Percentiles rank a stretch among this genome's conserved stretches.
Conservation (phyloP, 2,329 filamentous ascomycete species). For the Capronia americana region DNA sequence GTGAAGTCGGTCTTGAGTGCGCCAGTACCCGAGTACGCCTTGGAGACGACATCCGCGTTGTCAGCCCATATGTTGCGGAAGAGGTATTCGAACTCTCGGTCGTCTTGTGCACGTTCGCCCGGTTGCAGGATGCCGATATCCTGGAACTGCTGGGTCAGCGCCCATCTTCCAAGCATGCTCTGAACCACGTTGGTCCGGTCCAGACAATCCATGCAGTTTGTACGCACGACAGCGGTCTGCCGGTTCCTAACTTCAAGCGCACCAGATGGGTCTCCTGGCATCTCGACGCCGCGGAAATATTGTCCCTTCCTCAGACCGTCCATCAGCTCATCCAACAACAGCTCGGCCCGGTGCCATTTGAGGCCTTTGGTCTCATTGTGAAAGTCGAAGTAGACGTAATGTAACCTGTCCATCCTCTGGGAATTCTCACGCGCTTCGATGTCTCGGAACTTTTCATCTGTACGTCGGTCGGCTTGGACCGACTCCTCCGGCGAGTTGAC, state of each 20-base stretch:
- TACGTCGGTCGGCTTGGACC: conserved; percentile 68
- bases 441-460: conserved; percentile 79
- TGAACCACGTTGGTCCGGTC: conserved; percentile 98
- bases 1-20: conserved; percentile 98
- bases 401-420: conserved; percentile 78
- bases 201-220: conserved; percentile 99
- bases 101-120: conserved; percentile 79
- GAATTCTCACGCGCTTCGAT: conserved; percentile 61
- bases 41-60: conserved; percentile 94
- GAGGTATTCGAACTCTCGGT: conserved; percentile 81
- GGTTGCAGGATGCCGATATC: conserved; percentile 79
- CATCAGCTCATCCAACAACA: conserved; percentile 81
- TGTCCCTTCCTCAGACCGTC: conserved; percentile 78
- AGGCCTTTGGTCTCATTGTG: conserved; percentile 97
- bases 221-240: conserved; percentile 90
- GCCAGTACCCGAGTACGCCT: conserved; percentile 91
- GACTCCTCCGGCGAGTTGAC: conserved; percentile 72
- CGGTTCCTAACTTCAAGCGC: conserved; percentile 78
- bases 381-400: conserved; percentile 99
- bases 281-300: conserved; percentile 92
- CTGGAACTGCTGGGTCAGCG: conserved; percentile 84
- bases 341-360: conserved; percentile 87
- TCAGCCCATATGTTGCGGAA: conserved; percentile 99
- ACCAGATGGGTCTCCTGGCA: conserved; percentile 72
- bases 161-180: conserved; percentile 91